These are phyloP conservation scores for Talaromyces islandicus DNA, from an alignment of 2,329 filamentous ascomycete species.

Conservation along the genomic window DNA sequence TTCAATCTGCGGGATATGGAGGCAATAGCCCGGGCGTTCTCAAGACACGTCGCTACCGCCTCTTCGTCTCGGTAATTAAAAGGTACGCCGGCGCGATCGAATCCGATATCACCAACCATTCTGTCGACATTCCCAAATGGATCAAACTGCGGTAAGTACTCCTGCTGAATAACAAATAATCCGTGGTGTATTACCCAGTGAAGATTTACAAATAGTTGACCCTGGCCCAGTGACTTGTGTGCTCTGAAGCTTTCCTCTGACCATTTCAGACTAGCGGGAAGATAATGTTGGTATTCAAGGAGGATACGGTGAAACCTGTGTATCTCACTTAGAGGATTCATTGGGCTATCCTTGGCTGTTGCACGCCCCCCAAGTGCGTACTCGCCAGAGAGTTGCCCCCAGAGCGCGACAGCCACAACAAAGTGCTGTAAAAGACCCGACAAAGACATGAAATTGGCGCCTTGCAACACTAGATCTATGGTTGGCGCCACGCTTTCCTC, in stretches of 20 bases:
- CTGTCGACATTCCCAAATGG: neutral
- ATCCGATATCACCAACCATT: neutral
- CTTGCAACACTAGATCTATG: neutral
- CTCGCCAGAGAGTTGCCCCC: neutral
- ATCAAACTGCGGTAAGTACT: neutral
- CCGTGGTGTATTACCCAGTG: neutral
- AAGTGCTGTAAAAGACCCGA: neutral
- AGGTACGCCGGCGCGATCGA: neutral
- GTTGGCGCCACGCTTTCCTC: neutral
- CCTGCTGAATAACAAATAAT: conserved; percentile 1
- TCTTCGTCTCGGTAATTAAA: neutral
- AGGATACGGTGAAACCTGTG: neutral
- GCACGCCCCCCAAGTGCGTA: neutral
- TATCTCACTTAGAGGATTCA: neutral
- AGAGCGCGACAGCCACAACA: neutral
- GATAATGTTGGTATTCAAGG: neutral
- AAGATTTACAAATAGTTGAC: neutral
- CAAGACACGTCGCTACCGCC: neutral
- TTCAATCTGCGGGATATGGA: neutral
- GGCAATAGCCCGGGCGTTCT: neutral
- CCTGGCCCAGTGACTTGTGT: neutral
- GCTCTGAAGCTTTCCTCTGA: neutral
- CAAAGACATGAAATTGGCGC: neutral
- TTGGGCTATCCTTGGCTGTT: conserved; percentile 1
- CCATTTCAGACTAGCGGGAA: neutral